phyloP scores from a whole-genome alignment of 1,284 basidiomycete genomes.

The Irpex sp. region DNA sequence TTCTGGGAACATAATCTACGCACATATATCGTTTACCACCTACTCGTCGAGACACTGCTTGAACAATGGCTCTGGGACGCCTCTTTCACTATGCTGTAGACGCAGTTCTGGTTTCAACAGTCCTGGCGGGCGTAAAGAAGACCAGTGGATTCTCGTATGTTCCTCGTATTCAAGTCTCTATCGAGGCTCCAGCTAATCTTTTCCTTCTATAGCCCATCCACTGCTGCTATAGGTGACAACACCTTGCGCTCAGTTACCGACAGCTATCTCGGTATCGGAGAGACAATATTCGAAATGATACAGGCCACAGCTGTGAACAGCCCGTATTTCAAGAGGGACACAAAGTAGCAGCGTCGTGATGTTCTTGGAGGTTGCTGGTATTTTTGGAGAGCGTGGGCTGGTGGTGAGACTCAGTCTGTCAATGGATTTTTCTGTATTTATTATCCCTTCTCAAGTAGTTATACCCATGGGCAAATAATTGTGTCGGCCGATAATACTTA shows the following conservation, averaged over 20 bases:
- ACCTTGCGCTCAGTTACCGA: constrained; percentile 76
- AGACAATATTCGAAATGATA: constrained; percentile 83
- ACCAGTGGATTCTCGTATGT: constrained; percentile 83
- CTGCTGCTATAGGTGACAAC: constrained; percentile 67
- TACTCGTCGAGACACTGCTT: neutral
- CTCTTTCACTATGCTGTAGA: constrained; percentile 85
- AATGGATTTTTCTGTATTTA: neutral
- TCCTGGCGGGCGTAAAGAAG: constrained; percentile 89
- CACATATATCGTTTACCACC: neutral
- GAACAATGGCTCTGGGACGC: constrained; percentile 71
- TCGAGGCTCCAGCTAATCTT: neutral
- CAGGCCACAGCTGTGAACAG: constrained; percentile 82
- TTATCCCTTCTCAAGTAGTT: neutral
- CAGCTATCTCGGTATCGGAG: constrained; percentile 83
- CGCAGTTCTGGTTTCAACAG: constrained; percentile 82
- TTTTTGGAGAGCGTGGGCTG: neutral
- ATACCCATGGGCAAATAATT: too few species aligned
- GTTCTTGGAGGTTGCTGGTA: neutral
- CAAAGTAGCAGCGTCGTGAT: neutral
- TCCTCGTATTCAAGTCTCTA: constrained; percentile 33
- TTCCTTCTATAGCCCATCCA: constrained; percentile 53
- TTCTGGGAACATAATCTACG: neutral
- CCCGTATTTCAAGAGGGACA: constrained; percentile 65
- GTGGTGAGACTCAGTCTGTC: neutral
- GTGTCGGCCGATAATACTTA: too few species aligned